Evolutionary conservation across 2,329 filamentous ascomycete genomes (phyloP).

Genomic region (Thielaviopsis populi): DNA sequence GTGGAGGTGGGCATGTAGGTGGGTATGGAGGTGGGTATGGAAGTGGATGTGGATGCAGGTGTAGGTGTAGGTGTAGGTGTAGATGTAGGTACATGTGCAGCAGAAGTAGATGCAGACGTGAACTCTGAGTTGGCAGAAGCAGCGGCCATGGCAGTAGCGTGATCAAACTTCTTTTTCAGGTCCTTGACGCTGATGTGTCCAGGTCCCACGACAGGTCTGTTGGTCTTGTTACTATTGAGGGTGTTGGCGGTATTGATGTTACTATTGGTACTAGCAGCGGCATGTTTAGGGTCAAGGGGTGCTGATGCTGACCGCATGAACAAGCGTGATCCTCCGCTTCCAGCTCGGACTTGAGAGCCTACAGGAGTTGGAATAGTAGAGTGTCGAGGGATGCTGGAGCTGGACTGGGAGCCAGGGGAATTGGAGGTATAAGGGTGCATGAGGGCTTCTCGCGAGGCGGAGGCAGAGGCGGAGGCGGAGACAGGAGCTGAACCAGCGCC

Average conservation of each 20-base stretch:
- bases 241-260: not conserved
- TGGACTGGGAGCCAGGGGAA: not conserved
- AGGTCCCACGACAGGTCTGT: not conserved
- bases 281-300: constrained; percentile 12
- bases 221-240: not conserved
- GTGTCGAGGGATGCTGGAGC: constrained; percentile 9
- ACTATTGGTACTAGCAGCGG: not conserved
- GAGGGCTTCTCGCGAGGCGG: not conserved
- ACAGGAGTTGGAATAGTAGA: constrained; percentile 14
- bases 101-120: constrained; percentile 3
- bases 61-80: not conserved
- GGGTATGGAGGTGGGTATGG: not conserved
- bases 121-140: constrained; percentile 11
- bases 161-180: constrained; percentile 64
- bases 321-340: not conserved
- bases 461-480: not conserved
- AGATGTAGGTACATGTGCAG: not conserved
- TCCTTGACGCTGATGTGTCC: constrained; percentile 53
- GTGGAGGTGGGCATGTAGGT: not conserved
- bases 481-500: not conserved
- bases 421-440: not conserved
- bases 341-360: not conserved
- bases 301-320: constrained; percentile 13
- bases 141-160: constrained; percentile 28
- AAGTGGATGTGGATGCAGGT: not conserved